These are phyloP conservation scores for Fusarium sarcochroum DNA, from an alignment of 2,329 filamentous ascomycete species.

Conservation along the genomic window DNA sequence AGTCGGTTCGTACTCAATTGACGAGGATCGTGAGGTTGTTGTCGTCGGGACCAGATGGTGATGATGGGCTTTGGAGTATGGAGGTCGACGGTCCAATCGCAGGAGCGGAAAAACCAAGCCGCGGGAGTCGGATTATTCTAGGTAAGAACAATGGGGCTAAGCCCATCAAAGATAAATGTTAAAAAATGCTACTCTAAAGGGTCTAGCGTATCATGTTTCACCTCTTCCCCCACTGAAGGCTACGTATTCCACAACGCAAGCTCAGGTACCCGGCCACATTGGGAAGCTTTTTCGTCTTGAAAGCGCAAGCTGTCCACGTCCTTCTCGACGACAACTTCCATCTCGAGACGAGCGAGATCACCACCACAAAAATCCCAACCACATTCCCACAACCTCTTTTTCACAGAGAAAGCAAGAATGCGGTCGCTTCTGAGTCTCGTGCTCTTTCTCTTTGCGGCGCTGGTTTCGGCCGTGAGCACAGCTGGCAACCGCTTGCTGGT, in stretches of 20 bases:
- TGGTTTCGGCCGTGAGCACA: conserved; percentile 82
- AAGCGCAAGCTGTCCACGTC: conserved; percentile 47
- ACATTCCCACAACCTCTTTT: conserved; percentile 7
- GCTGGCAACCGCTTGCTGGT: conserved; percentile 86
- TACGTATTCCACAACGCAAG: conserved; percentile 57
- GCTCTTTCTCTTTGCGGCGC: conserved; percentile 74
- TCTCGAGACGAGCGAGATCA: conserved; percentile 17
- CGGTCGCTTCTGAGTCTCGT: conserved; percentile 80
- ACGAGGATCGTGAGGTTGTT: conserved; percentile 41
- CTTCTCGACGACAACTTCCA: conserved; percentile 36
- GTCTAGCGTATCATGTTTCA: conserved; percentile 30
- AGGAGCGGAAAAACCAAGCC: conserved; percentile 52
- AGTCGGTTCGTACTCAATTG: conserved; percentile 55
- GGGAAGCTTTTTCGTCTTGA: conserved; percentile 35
- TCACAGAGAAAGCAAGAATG: conserved; percentile 64
- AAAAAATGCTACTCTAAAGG: neutral
- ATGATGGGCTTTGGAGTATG: conserved; percentile 41
- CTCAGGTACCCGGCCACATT: conserved; percentile 38
- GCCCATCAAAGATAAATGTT: conserved; percentile 6
- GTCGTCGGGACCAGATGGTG: conserved; percentile 38
- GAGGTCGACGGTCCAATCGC: conserved; percentile 44
- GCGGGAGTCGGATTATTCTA: conserved; percentile 47
- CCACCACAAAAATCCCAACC: conserved; percentile 21
- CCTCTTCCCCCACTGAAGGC: conserved; percentile 46
- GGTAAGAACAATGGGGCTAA: conserved; percentile 14